Evolutionary conservation across 2,329 filamentous ascomycete species (phyloP).

Genomic region (Colletotrichum sojae): DNA sequence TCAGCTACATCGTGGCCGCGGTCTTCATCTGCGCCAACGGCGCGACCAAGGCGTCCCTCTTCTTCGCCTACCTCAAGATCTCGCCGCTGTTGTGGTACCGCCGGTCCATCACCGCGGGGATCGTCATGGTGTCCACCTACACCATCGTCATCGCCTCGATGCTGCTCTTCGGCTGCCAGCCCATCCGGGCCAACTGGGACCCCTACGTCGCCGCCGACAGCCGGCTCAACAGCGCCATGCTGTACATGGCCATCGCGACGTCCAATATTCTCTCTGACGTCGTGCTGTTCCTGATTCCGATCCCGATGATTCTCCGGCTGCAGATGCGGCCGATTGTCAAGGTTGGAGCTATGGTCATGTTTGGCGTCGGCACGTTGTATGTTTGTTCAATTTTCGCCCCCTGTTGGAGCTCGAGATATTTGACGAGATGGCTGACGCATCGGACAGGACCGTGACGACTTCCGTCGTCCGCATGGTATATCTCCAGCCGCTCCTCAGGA

Average conservation of each 20-base stretch:
- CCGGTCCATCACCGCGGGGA: constrained; percentile 45
- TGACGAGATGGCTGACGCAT: no score
- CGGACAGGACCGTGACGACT: constrained; percentile 49
- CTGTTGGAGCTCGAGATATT: neutral
- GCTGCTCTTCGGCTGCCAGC: constrained; percentile 43
- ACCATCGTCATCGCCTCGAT: constrained; percentile 44
- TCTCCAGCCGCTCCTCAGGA: constrained; percentile 39
- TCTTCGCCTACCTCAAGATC: constrained; percentile 53
- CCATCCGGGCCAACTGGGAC: constrained; percentile 43
- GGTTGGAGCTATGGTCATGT: constrained; percentile 57
- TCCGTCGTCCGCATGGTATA: constrained; percentile 41
- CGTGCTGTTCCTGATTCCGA: constrained; percentile 59
- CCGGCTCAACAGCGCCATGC: constrained; percentile 59
- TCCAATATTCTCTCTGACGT: constrained; percentile 63
- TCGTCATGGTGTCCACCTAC: constrained; percentile 48
- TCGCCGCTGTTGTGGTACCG: constrained; percentile 51
- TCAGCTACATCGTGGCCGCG: constrained; percentile 46
- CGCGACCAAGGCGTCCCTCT: constrained; percentile 53
- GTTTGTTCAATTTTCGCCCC: no score
- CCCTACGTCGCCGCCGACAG: constrained; percentile 42
- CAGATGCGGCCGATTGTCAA: constrained; percentile 62
- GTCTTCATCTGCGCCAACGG: constrained; percentile 52
- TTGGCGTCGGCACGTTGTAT: constrained; percentile 56
- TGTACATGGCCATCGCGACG: constrained; percentile 64
- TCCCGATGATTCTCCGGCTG: constrained; percentile 58